Evolutionary conservation across 1,139 yeast genomes (phyloP).

Genomic region (Casaregolazyma lundiana): DNA sequence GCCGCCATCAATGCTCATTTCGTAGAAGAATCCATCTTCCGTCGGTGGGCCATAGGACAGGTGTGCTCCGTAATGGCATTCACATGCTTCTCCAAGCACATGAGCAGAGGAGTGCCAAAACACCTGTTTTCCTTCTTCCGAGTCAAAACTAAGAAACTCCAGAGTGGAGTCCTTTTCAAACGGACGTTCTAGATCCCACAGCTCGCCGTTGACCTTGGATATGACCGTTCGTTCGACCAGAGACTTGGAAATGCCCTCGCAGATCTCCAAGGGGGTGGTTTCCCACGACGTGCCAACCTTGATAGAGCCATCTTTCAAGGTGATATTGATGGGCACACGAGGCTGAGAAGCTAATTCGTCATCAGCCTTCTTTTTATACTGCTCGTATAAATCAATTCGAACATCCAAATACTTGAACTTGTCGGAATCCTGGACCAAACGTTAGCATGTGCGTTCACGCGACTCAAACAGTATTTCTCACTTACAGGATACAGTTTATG

Average conservation of each 20-base stretch:
- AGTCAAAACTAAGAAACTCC: conserved; percentile 74
- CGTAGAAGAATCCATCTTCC: conserved; percentile 96
- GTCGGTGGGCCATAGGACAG: conserved; percentile 96
- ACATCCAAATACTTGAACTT: conserved; percentile 78
- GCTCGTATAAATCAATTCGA: conserved; percentile 74
- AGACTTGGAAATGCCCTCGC: conserved; percentile 81
- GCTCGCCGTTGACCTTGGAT: conserved; percentile 79
- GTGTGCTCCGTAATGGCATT: conserved; percentile 92
- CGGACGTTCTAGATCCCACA: conserved; percentile 97
- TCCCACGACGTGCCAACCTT: conserved; percentile 83
- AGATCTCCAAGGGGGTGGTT: conserved; percentile 85
- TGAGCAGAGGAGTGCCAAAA: conserved; percentile 99
- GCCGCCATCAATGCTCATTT: conserved; percentile 82
- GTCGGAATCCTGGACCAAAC: conserved; percentile 42
- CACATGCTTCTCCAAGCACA: conserved; percentile 97
- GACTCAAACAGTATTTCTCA: neutral
- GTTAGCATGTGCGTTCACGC: conserved; percentile 7
- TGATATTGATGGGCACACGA: conserved; percentile 64
- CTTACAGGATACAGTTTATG: conserved; percentile 23
- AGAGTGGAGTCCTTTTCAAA: conserved; percentile 67
- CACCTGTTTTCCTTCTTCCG: conserved; percentile 88
- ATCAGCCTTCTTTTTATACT: conserved; percentile 73
- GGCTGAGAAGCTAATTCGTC: conserved; percentile 61
- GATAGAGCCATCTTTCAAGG: conserved; percentile 79
- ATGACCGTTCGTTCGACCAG: conserved; percentile 83